These are phyloP conservation scores for Annulohypoxylon nitens DNA, from an alignment of 495 filamentous ascomycete species.

Conservation along the genomic window DNA sequence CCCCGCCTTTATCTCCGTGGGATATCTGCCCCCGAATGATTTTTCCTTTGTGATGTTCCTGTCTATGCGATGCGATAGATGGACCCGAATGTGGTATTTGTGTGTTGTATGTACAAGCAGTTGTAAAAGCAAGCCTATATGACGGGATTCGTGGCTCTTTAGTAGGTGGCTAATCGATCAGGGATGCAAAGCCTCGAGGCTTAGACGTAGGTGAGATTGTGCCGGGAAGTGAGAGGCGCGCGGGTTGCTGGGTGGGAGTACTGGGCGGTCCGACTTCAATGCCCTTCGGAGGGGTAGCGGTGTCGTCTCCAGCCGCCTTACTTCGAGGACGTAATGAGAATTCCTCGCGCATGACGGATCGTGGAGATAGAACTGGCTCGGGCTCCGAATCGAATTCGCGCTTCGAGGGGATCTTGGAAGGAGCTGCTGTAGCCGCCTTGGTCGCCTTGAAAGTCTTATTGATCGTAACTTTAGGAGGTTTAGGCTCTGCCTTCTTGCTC, in stretches of 20 bases:
- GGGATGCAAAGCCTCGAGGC: conserved; percentile 56
- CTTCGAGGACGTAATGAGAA: conserved; percentile 49
- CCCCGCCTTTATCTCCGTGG: neutral
- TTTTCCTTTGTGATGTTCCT: neutral
- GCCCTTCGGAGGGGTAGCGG: conserved; percentile 18
- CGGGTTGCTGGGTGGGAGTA: conserved; percentile 39
- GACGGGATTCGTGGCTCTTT: neutral
- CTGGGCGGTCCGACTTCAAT: conserved; percentile 24
- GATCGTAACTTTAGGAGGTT: conserved; percentile 54
- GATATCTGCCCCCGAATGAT: neutral
- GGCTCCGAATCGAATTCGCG: conserved; percentile 31
- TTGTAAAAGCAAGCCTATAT: conserved; percentile 9
- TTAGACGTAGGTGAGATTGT: conserved; percentile 61
- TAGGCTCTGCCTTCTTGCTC: conserved; percentile 56
- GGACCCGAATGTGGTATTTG: neutral
- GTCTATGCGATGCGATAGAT: neutral
- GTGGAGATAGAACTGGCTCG: conserved; percentile 24
- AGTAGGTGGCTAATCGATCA: conserved; percentile 54
- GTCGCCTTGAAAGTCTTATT: conserved; percentile 59
- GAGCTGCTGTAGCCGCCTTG: conserved; percentile 46
- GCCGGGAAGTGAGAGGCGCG: conserved; percentile 27
- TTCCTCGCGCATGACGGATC: conserved; percentile 45
- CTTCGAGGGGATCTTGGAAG: conserved; percentile 44
- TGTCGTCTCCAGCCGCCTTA: conserved; percentile 18
- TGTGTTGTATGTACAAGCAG: conserved; percentile 29